These are phyloP conservation scores for Neurospora sp. DNA, from an alignment of 2,329 filamentous ascomycete species.

Conservation along the genomic window DNA sequence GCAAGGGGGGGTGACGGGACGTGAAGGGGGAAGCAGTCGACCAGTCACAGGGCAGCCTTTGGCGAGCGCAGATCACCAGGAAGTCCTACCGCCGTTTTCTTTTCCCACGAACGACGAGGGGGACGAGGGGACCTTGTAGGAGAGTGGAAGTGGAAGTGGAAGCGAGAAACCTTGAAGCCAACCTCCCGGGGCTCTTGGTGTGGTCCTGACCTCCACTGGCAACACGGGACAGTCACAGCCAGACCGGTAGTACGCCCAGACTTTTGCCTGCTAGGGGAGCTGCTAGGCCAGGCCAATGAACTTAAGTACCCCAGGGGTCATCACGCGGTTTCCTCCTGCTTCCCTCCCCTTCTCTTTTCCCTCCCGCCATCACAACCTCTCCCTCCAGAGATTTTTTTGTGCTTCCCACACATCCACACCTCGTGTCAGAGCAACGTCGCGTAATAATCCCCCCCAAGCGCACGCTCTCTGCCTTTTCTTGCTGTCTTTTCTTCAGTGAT, in stretches of 20 bases:
- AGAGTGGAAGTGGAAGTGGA: not conserved
- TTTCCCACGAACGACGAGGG: not conserved
- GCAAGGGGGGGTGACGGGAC: not conserved
- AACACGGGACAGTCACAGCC: not conserved
- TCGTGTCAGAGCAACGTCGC: slow-evolving; percentile 14
- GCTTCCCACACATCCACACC: slow-evolving; percentile 9
- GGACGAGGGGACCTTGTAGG: not conserved
- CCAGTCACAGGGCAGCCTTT: not conserved
- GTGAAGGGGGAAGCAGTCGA: not conserved
- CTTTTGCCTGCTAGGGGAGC: not conserved
- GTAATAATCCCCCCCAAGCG: slow-evolving; percentile 13
- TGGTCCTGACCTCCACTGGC: not conserved
- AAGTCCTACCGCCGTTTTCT: not conserved
- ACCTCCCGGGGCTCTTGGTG: not conserved
- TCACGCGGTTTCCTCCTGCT: slow-evolving; percentile 16
- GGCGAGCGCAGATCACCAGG: not conserved
- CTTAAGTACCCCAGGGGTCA: slow-evolving; percentile 17
- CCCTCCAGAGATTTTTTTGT: slow-evolving; percentile 13
- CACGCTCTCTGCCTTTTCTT: slow-evolving; percentile 12
- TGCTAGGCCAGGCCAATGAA: not conserved
- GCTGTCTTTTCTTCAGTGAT: slow-evolving; percentile 20
- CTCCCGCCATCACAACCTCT: slow-evolving; percentile 9
- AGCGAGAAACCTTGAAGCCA: not conserved
- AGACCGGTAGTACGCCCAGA: not conserved
- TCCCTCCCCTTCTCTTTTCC: slow-evolving; percentile 15